phyloP scores from a whole-genome alignment of 2,329 filamentous ascomycete species.

The Clonostachys rosea region DNA sequence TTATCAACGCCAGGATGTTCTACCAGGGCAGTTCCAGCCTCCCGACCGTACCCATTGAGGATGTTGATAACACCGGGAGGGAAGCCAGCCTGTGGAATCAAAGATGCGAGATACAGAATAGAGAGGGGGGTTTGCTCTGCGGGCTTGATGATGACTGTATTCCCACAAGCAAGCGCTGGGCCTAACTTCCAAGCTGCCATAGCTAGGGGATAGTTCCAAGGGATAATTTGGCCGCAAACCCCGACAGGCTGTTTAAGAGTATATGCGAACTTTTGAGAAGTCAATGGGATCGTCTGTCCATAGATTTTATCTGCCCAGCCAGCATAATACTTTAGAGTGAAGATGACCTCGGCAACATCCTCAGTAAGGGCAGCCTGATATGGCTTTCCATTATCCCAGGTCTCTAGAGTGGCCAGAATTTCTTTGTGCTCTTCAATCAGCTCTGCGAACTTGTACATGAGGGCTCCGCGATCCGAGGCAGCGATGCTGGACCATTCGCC shows the following conservation, averaged over 20 bases:
- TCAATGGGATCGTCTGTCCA: constrained; percentile 64
- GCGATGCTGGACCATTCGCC: constrained; percentile 30
- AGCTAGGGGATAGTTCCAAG: constrained; percentile 64
- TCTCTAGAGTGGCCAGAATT: constrained; percentile 51
- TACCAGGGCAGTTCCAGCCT: constrained; percentile 60
- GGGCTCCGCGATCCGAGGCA: constrained; percentile 59
- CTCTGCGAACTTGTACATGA: constrained; percentile 68
- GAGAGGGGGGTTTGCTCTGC: constrained; percentile 58
- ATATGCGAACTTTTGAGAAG: constrained; percentile 60
- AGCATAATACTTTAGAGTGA: constrained; percentile 58
- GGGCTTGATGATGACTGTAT: constrained; percentile 54
- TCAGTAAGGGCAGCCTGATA: constrained; percentile 62
- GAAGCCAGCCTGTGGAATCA: constrained; percentile 67
- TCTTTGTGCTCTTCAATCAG: constrained; percentile 61
- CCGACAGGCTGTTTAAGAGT: constrained; percentile 65
- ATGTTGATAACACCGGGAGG: constrained; percentile 70
- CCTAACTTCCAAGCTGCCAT: constrained; percentile 47
- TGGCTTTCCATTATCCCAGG: constrained; percentile 75
- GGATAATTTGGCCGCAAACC: constrained; percentile 64
- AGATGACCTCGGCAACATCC: constrained; percentile 46
- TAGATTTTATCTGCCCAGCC: constrained; percentile 69
- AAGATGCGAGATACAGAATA: constrained; percentile 52
- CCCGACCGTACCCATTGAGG: constrained; percentile 60
- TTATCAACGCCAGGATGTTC: constrained; percentile 63
- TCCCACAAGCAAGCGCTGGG: constrained; percentile 56